phyloP scores from a whole-genome alignment of 2,329 filamentous ascomycete species.

The Pyrenochaeta sp. region DNA sequence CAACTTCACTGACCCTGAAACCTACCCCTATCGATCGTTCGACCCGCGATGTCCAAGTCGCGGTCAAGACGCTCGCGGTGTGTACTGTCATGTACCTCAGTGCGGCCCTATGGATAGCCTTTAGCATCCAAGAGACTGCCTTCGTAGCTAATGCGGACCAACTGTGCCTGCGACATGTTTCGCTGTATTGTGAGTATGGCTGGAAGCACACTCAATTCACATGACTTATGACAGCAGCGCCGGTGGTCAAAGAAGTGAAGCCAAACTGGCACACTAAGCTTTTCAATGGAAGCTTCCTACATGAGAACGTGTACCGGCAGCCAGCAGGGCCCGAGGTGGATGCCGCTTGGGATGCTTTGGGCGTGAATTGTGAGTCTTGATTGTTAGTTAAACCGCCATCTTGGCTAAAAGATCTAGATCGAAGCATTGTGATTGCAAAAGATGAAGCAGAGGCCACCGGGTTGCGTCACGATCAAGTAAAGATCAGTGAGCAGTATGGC shows the following conservation, averaged over 20 bases:
- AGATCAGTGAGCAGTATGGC: slow-evolving; percentile 63
- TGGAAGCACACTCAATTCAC: too few relatives aligned
- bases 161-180: slow-evolving; percentile 39
- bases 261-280: slow-evolving; percentile 52
- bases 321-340: slow-evolving; percentile 63
- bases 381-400: neutral
- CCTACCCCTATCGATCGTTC: slow-evolving; percentile 3
- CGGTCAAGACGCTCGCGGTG: slow-evolving; percentile 19
- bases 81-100: slow-evolving; percentile 29
- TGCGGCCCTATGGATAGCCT: slow-evolving; percentile 24
- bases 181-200: slow-evolving; percentile 38
- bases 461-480: slow-evolving; percentile 63
- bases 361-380: slow-evolving; percentile 58
- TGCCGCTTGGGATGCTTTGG: slow-evolving; percentile 63
- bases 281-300: slow-evolving; percentile 67
- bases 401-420: slow-evolving; percentile 23
- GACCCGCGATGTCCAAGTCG: slow-evolving; percentile 13
- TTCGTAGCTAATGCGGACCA: slow-evolving; percentile 28
- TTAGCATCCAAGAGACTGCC: slow-evolving; percentile 16
- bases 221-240: slow-evolving; percentile 28
- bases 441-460: slow-evolving; percentile 61
- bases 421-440: slow-evolving; percentile 58
- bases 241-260: slow-evolving; percentile 50
- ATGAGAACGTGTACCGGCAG: slow-evolving; percentile 63
- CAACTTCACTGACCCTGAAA: slow-evolving; percentile 7